phyloP scores from a whole-genome alignment of 2,329 filamentous ascomycete genomes.

The Periconia sp. region DNA sequence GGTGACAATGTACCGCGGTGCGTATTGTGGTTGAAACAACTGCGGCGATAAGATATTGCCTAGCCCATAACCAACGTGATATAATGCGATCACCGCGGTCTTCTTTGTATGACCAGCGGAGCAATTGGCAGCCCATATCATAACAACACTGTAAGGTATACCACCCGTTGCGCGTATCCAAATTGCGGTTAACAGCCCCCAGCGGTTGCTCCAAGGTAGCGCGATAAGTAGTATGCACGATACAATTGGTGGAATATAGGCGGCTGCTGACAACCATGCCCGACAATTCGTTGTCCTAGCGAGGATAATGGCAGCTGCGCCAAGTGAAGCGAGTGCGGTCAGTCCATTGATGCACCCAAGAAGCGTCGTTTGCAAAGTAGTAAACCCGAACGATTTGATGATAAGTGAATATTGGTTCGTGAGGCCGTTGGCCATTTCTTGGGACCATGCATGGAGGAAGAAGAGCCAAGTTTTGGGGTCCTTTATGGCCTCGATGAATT shows the following conservation, averaged over 20 bases:
- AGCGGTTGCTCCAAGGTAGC: conserved; percentile 4
- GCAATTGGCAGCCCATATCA: conserved; percentile 9
- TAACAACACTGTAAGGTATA: conserved; percentile 7
- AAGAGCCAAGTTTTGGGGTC: conserved; percentile 48
- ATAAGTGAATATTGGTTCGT: conserved; percentile 27
- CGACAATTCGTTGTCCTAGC: conserved; percentile 3
- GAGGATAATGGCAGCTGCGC: neutral
- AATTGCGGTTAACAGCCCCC: conserved; percentile 1
- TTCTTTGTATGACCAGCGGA: conserved; percentile 44
- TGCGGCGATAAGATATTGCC: conserved; percentile 49
- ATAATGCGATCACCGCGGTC: conserved; percentile 49
- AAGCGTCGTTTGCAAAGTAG: conserved; percentile 59
- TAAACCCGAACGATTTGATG: conserved; percentile 50
- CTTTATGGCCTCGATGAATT: conserved; percentile 49
- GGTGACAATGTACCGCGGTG: conserved; percentile 36
- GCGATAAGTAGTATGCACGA: conserved; percentile 29
- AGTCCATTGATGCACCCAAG: conserved; percentile 4
- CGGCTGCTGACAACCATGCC: conserved; percentile 12
- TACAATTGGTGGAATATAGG: conserved; percentile 45
- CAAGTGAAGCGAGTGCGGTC: conserved; percentile 1
- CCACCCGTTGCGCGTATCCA: conserved; percentile 5
- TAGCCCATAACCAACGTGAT: conserved; percentile 47
- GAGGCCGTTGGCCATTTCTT: conserved; percentile 38
- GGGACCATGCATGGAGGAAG: conserved; percentile 33
- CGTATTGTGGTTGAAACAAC: conserved; percentile 33